Base-by-base conservation (phyloP, 306 rosid genomes). In the Herpetospermum pedunculosum region DNA sequence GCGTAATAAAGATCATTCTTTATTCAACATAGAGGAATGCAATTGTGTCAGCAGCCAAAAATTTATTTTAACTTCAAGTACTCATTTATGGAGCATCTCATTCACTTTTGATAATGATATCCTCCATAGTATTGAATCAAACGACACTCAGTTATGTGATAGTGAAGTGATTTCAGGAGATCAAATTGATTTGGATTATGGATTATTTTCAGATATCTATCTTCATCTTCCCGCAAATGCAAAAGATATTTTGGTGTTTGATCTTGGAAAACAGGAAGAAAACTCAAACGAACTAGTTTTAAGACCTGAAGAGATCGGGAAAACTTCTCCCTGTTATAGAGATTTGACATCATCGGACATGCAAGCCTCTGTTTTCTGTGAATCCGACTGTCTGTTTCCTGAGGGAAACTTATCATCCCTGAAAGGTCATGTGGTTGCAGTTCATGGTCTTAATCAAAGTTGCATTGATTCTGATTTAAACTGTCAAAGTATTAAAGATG, bases 371-470 rank as follows among this genome's bases (percentile, higher is more conserved):
- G 64, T 7, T 34, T 52, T 72, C 81, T 38, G 37, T 65, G 75
- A 77, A 78, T 78, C 83, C 53, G 82, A 76, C 75, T 52, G 79
- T 79, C 59, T 86, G 81, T 84, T 86, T 85, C 96, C 97, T 6
- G 88, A 83, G 79, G 97, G 97, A 29, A 84, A 93, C 67, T 77
- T 93, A 76, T 75, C 78, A 32, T 82, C 94, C 71, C 63, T 86
- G 4, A 72, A 74, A 67, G 98, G 96, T 49, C 79, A 80, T 41
- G 88, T 93, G 69, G 76, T 91, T 77, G 82, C 81, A 25, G 74
- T 82, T 80, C 92, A 89, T 67, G 76, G 75, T 73, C 34, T 77
- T 67, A 77, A 69, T 74, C 84, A 79, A 52, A 78, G 78, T 75
- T 74, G 68, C 74, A 75, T 76, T 43, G 67, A 77, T 79, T 78